Evolutionary conservation across 2,329 filamentous ascomycete genomes (phyloP), one percentile per base, ranked within the genome.

Genomic region (Botrytis aclada): DNA sequence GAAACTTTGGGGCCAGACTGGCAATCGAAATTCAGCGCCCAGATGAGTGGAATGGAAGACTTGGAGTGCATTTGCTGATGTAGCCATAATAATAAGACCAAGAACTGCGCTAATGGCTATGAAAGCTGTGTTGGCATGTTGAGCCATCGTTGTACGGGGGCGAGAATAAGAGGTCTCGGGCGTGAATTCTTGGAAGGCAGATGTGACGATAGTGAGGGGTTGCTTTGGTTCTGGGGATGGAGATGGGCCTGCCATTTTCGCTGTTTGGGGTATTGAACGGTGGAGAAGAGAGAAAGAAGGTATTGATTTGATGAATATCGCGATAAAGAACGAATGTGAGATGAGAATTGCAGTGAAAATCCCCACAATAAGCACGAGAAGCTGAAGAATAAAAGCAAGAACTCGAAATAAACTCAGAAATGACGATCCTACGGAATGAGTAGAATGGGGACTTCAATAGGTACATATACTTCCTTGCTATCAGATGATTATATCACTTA

Each of bases 1-100:
- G 77, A 90, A 88, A 43, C 85, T 81, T 22, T 83, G 80, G 0
- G 89, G 89, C 89, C 89, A 91, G 66, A 90, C 78, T 0, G 88
- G 83, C 29, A 90, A 83, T 34, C 86, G 77, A 77, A 83, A 87
- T 63, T 85, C 83, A n/a, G 83, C 82, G 29, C 79, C 78, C 0
- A 85, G 77, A 25, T 86, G 83, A 2, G 89, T 90, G 41, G 81
- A 81, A 76, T 88, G 83, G 81, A 89, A 90, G 54, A 88, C 85
- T 43, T 83, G 80, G 60, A 90, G 81, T 9, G 86, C 83, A 78
- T 90, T 84, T 76, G 83, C 86, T 4, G 88, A 84, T 18, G 88
- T 83, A 39, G 85, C 88, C 12, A 90, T 81, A 69, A 88, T 83
- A 29, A 83, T 84, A 76, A 90, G 78, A 72, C 85, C 85, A 70